phyloP scores from a whole-genome alignment of 176 grass and related monocot genomes.

The Leersia perrieri region DNA sequence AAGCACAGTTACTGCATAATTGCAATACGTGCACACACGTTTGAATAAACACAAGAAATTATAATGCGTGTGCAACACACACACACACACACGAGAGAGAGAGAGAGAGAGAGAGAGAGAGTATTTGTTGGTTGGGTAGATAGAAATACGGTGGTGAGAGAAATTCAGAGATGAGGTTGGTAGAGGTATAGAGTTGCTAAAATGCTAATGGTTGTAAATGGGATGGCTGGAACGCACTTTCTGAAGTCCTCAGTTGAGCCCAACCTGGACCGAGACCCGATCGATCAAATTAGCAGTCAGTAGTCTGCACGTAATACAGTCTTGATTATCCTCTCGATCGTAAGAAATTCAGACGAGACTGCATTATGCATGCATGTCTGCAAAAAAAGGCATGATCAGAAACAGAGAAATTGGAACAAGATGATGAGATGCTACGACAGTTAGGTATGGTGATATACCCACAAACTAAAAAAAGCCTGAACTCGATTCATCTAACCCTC shows the following conservation, averaged over 20 bases:
- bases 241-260: conserved; percentile 37
- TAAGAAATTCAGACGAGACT: background rate
- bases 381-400: background rate
- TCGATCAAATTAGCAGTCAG: background rate
- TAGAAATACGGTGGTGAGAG: background rate
- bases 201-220: background rate
- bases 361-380: background rate
- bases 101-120: too few relatives aligned
- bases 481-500: background rate
- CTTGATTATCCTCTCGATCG: background rate
- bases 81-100: too few relatives aligned
- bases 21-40: too few relatives aligned
- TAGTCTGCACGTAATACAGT: background rate
- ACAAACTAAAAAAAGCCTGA: background rate
- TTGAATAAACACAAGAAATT: too few relatives aligned
- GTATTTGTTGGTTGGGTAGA: background rate
- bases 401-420: background rate
- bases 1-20: too few relatives aligned
- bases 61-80: too few relatives aligned
- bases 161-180: background rate
- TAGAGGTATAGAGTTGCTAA: background rate
- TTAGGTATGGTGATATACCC: conserved; percentile 40
- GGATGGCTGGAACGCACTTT: conserved; percentile 49
- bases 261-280: conserved; percentile 19
- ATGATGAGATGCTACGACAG: conserved; percentile 6